A percentile compares a stretch with the other conserved stretches of the same genome.
These are phyloP conservation scores for Diutina siamensis DNA, from an alignment of 1,139 yeast species.

Conservation along the genomic window DNA sequence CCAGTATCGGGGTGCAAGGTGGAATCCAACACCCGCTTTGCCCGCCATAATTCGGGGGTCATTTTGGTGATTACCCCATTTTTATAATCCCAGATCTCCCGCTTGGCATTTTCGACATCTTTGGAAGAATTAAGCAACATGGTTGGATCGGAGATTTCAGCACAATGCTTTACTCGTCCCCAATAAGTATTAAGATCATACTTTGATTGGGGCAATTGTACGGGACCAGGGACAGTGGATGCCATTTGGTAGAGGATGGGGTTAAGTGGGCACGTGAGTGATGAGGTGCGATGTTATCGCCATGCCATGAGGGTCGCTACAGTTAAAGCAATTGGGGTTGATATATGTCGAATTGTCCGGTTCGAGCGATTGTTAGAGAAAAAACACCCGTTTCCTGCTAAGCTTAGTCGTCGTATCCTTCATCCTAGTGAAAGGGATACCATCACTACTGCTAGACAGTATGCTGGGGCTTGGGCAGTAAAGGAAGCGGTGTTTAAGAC, in stretches of 20 bases:
- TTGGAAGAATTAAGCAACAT: conserved; percentile 65
- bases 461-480: conserved; percentile 62
- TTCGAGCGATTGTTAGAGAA: conserved; percentile 30
- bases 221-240: conserved; percentile 73
- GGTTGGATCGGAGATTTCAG: conserved; percentile 84
- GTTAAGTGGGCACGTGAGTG: not conserved
- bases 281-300: not conserved
- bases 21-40: conserved; percentile 77
- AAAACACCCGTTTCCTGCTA: conserved; percentile 16
- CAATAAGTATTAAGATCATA: conserved; percentile 73
- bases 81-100: conserved; percentile 57
- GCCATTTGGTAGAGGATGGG: conserved; percentile 42
- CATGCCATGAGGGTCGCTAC: not conserved
- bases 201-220: conserved; percentile 65
- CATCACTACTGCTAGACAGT: conserved; percentile 35
- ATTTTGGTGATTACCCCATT: conserved; percentile 52
- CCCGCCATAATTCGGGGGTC: conserved; percentile 82
- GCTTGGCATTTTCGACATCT: conserved; percentile 56
- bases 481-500: conserved; percentile 70
- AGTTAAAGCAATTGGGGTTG: conserved; percentile 49
- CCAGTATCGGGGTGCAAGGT: conserved; percentile 95
- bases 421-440: conserved; percentile 19
- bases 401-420: conserved; percentile 26
- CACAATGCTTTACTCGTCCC: conserved; percentile 92
- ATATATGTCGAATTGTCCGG: conserved; percentile 40